Conservation (phyloP, 1,284 basidiomycete genomes). For the Rhizopogon hawkerae region DNA sequence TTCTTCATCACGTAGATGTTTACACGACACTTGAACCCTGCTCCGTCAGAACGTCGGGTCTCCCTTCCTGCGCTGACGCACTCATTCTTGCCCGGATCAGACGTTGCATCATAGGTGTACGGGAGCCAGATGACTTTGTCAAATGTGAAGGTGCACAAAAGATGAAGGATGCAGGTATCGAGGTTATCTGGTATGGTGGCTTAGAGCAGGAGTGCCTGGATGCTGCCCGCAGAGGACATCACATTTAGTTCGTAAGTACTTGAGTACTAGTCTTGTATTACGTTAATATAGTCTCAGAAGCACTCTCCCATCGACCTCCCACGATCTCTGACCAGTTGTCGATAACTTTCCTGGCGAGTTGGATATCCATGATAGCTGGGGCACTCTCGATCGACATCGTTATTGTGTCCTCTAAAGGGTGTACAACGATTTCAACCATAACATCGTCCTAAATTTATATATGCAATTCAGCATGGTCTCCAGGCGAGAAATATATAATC, state of each 20-base stretch:
- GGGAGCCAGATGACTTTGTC: slow-evolving; percentile 94
- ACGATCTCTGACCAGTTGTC: slow-evolving; percentile 26
- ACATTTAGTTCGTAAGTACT: slow-evolving; percentile 1
- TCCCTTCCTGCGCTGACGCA: slow-evolving; percentile 81
- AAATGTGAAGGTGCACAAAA: slow-evolving; percentile 81
- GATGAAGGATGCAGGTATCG: slow-evolving; percentile 66
- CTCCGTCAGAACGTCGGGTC: slow-evolving; percentile 81
- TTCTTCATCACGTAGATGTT: slow-evolving; percentile 59
- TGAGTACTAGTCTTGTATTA: neutral
- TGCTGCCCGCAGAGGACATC: slow-evolving; percentile 58
- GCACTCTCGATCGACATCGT: slow-evolving; percentile 36
- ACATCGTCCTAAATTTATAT: slow-evolving; percentile 31
- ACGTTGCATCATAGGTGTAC: slow-evolving; percentile 83
- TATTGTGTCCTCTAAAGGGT: slow-evolving; percentile 26
- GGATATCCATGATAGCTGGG: slow-evolving; percentile 24
- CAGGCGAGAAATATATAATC: slow-evolving; percentile 1
- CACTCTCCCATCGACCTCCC: neutral
- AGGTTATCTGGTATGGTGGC: slow-evolving; percentile 68
- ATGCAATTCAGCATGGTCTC: neutral
- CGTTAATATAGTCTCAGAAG: neutral
- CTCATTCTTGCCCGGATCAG: slow-evolving; percentile 67
- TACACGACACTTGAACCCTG: slow-evolving; percentile 99
- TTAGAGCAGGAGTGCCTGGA: slow-evolving; percentile 70
- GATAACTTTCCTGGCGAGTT: slow-evolving; percentile 27
- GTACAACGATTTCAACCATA: slow-evolving; percentile 35